phyloP scores from a whole-genome alignment of 768 basidiomycete genomes.

The Basidioascus undulatus region DNA sequence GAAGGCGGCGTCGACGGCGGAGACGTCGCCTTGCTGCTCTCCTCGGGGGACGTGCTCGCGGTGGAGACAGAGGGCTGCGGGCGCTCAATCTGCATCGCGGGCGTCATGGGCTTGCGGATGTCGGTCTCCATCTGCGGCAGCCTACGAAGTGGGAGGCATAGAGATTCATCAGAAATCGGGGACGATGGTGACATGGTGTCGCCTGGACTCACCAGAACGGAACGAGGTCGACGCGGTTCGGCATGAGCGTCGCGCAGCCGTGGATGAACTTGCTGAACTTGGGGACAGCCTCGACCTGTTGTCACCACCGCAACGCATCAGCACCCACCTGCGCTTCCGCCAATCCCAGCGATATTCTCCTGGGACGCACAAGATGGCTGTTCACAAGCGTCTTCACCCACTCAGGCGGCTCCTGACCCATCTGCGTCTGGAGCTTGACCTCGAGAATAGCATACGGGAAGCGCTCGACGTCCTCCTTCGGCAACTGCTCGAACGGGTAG shows the following conservation, averaged over 20 bases:
- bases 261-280: slow-evolving; percentile 49
- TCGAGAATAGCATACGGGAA: slow-evolving; percentile 97
- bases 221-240: slow-evolving; percentile 77
- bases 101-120: slow-evolving; percentile 75
- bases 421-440: slow-evolving; percentile 89
- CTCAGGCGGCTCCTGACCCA: slow-evolving; percentile 79
- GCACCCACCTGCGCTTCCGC: not conserved
- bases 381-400: slow-evolving; percentile 95
- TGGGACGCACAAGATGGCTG: slow-evolving; percentile 44
- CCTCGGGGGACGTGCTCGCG: not conserved
- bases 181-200: slow-evolving; percentile 8
- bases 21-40: slow-evolving; percentile 3
- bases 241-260: slow-evolving; percentile 77
- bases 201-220: too few species aligned
- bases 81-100: slow-evolving; percentile 47
- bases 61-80: slow-evolving; percentile 31
- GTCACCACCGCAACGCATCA: too few species aligned
- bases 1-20: slow-evolving; percentile 14
- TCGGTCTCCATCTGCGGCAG: slow-evolving; percentile 93
- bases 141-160: not conserved
- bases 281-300: slow-evolving; percentile 65
- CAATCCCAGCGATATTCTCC: not conserved
- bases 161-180: not conserved
- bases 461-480: slow-evolving; percentile 56
- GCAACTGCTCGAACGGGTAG: slow-evolving; percentile 57